Evolutionary conservation across 75 land plant genomes (phyloP), one percentile per base, ranked within the genome.

Genomic region (Selaginella moellendorffii): DNA sequence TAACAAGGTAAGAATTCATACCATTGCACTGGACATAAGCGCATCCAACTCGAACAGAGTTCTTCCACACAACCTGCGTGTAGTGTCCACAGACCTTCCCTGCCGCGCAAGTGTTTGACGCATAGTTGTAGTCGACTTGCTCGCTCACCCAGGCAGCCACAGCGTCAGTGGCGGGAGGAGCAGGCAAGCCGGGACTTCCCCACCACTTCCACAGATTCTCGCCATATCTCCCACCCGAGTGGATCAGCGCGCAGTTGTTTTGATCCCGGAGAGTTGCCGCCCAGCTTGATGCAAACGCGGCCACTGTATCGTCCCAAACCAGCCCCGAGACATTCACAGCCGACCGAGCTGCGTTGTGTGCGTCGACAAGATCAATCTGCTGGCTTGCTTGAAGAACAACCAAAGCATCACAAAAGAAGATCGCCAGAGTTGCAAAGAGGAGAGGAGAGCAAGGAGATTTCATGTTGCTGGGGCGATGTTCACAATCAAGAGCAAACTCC

Each of bases 1-100:
- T n/a, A n/a, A n/a, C n/a, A n/a, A n/a, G n/a, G n/a, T n/a, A n/a
- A n/a, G n/a, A n/a, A n/a, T n/a, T n/a, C n/a, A n/a, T n/a, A n/a
- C n/a, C n/a, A n/a, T n/a, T n/a, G n/a, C n/a, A n/a, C n/a, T n/a
- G n/a, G n/a, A n/a, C n/a, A n/a, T n/a, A n/a, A n/a, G n/a, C n/a
- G n/a, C n/a, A n/a, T n/a, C n/a, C n/a, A n/a, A n/a, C n/a, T n/a
- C n/a, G n/a, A n/a, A n/a, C n/a, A n/a, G n/a, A n/a, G n/a, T 36
- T 36, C 46, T 14, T 5, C 46, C 46, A 36, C 46, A 36, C 46
- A 36, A 36, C 46, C 46, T 36, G 46, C n/a, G 82, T 76, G 61
- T 82, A 82, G 64, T 82, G 85, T 27, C 77, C 72, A 29, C 85
- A 82, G 31, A 36, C 72, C 29, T 70, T 2, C 2, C 72, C 77